Conservation (phyloP, 2,329 filamentous ascomycete species). For the Colletotrichum gloeosporioides region DNA sequence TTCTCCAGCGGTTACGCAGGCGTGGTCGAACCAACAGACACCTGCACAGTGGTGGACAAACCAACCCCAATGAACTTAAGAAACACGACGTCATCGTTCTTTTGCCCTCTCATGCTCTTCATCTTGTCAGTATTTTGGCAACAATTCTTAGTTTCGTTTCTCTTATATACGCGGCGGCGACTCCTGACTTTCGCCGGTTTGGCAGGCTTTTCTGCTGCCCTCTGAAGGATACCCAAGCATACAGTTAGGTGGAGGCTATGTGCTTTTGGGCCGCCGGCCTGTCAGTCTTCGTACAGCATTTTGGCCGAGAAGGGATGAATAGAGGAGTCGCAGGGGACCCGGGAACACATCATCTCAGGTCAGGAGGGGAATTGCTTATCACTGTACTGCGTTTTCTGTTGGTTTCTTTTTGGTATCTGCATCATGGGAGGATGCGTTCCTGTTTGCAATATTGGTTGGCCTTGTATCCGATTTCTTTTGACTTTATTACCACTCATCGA, state of each 20-base stretch:
- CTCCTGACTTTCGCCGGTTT: conserved; percentile 15
- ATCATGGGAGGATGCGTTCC: conserved; percentile 6
- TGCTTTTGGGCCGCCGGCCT: conserved; percentile 35
- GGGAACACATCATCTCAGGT: conserved; percentile 7
- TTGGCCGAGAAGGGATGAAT: conserved; percentile 36
- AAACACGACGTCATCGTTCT: not conserved
- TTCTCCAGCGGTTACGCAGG: conserved; percentile 55
- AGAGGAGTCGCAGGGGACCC: conserved; percentile 40
- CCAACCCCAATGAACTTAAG: conserved; percentile 42
- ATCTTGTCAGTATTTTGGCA: not conserved
- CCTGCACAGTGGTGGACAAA: conserved; percentile 62
- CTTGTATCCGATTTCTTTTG: not conserved
- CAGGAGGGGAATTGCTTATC: not conserved
- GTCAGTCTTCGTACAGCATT: conserved; percentile 37
- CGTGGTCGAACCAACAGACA: conserved; percentile 66
- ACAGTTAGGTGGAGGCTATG: conserved; percentile 39
- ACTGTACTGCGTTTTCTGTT: conserved; percentile 16
- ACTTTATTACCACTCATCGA: not conserved
- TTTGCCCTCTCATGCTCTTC: not conserved
- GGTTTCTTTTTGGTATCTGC: not conserved
- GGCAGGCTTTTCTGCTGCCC: conserved; percentile 14
- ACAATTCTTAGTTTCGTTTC: conserved; percentile 16
- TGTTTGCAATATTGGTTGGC: not conserved
- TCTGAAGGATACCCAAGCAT: conserved; percentile 40
- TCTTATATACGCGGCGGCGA: conserved; percentile 18